phyloP scores from a whole-genome alignment of 768 basidiomycete species.

The Amylocystis lapponica region DNA sequence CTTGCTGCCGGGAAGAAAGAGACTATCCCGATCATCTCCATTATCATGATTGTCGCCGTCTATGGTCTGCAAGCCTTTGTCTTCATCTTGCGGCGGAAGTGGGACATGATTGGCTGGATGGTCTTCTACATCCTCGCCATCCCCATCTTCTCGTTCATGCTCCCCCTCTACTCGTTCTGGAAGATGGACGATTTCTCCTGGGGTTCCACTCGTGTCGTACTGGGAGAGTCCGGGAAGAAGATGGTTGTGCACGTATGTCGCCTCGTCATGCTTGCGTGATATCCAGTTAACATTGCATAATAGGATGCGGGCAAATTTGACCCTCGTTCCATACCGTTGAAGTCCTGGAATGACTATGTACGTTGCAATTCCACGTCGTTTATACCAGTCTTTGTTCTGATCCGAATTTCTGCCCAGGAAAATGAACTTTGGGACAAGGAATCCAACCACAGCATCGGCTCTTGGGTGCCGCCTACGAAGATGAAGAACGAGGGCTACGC shows the following conservation, averaged over 20 bases:
- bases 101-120: constrained; percentile 99
- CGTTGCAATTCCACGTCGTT: constrained; percentile 28
- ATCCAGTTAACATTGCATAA: constrained; percentile 4
- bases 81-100: constrained; percentile 88
- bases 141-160: constrained; percentile 87
- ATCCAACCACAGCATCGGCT: constrained; percentile 91
- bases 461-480: constrained; percentile 80
- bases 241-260: constrained; percentile 82
- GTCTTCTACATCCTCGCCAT: constrained; percentile 93
- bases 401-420: constrained; percentile 60
- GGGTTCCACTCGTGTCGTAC: constrained; percentile 88
- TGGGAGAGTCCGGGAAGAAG: constrained; percentile 97
- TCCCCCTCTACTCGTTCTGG: constrained; percentile 97
- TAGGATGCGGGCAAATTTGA: constrained; percentile 99
- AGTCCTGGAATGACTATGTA: constrained; percentile 96
- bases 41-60: constrained; percentile 90
- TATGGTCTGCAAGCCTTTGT: constrained; percentile 93
- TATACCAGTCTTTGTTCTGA: background rate
- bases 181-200: constrained; percentile 97
- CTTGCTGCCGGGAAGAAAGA: constrained; percentile 62
- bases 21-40: constrained; percentile 70
- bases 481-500: constrained; percentile 68
- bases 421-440: constrained; percentile 98
- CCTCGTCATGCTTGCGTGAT: background rate
- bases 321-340: constrained; percentile 86